Evolutionary conservation across 768 basidiomycete genomes (phyloP), one percentile per base, ranked within the genome.

Genomic region (Suillus spraguei): DNA sequence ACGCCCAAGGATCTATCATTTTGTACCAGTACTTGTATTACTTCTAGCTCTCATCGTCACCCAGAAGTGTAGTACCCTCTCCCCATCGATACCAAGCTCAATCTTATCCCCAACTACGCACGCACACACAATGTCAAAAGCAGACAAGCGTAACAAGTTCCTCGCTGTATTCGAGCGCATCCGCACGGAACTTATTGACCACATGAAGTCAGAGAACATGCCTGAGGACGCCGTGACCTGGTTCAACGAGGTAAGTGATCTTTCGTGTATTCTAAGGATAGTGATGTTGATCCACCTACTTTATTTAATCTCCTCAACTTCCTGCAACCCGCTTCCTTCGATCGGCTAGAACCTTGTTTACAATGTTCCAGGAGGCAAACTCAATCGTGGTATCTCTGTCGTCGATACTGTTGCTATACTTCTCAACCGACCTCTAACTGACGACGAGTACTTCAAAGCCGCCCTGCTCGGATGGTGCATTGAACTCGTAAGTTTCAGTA

Each of bases 341-440:
- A 28, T 50, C 14, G 24, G 4, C 28, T 68, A 95, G 94, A 95
- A 84, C 74, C 80, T 99, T 62, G 86, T 95, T 68, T 91, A 95
- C 81, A 99, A 98, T 77, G 91, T 93, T n/a, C 95, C 95, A 0
- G 93, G 94, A 47, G 95, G 95, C 4, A 99, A 99, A 78, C 88
- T 98, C 60, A 99, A 97, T 78, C 88, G 97, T 41, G 95, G 97
- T n/a, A 82, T 98, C 79, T 95, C 94, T 13, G 95, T 97, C 69
- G 90, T 95, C 53, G 97, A 98, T 76, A 92, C 94, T 4, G 91
- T 89, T 60, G 89, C 94, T 77, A 95, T 98, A 73, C 77, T 99
- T 64, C 87, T 89, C 64, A 93, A 91, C 1, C 79, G 85, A 2
- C 54, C 78, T 20, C 77, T 97, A 65, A 81, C 81, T 0, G 93